phyloP scores from a whole-genome alignment of 805 yeast species.

The Saturnispora halmiae region DNA sequence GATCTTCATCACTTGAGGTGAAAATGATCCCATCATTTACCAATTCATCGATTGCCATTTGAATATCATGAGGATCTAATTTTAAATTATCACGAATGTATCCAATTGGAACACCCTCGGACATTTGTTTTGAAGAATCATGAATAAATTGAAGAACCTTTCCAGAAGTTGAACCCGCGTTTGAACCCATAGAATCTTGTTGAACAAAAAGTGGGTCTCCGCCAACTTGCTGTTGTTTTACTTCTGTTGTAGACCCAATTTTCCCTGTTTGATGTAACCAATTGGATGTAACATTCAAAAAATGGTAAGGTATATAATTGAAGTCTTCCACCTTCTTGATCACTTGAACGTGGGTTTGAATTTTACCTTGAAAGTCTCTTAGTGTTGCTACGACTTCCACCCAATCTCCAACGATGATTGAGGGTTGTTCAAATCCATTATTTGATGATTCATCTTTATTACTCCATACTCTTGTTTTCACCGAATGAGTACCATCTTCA shows the following conservation, averaged over 20 bases:
- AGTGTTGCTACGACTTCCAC: slow-evolving; percentile 50
- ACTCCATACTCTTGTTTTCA: slow-evolving; percentile 59
- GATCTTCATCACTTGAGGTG: slow-evolving; percentile 59
- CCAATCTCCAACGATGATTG: slow-evolving; percentile 43
- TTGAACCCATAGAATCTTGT: slow-evolving; percentile 22
- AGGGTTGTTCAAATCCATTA: slow-evolving; percentile 19
- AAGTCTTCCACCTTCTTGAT: slow-evolving; percentile 50
- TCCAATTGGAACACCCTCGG: slow-evolving; percentile 67
- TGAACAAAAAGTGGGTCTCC: slow-evolving; percentile 35
- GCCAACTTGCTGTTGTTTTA: slow-evolving; percentile 16
- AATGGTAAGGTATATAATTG: slow-evolving; percentile 62
- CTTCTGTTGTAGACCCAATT: slow-evolving; percentile 8
- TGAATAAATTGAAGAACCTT: slow-evolving; percentile 39
- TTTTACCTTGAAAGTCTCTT: slow-evolving; percentile 53
- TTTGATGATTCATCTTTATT: slow-evolving; percentile 46
- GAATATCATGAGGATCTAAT: slow-evolving; percentile 40
- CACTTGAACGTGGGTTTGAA: slow-evolving; percentile 54
- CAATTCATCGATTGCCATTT: slow-evolving; percentile 41
- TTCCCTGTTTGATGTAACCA: slow-evolving; percentile 42
- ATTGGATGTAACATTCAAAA: slow-evolving; percentile 50
- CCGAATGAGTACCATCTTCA: slow-evolving; percentile 73
- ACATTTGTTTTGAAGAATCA: slow-evolving; percentile 47
- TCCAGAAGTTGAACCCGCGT: slow-evolving; percentile 17
- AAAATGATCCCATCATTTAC: slow-evolving; percentile 63
- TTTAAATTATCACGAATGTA: slow-evolving; percentile 50